These are phyloP conservation scores for Calendula officinalis DNA, from an alignment of 129 eudicot species.

Conservation along the genomic window DNA sequence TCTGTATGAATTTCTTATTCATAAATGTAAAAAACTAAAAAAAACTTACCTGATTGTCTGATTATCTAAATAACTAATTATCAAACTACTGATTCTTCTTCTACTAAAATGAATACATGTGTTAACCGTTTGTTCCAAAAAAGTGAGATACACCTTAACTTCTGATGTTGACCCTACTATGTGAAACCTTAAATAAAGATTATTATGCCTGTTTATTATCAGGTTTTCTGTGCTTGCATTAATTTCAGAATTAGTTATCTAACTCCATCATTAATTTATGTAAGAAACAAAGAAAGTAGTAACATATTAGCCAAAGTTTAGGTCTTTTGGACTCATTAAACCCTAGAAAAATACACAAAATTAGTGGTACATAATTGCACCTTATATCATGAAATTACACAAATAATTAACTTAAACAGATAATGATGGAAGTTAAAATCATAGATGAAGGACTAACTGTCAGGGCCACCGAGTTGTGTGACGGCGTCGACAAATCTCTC, in stretches of 20 bases:
- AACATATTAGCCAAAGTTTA: not conserved
- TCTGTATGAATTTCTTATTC: not conserved
- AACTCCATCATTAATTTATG: constrained; percentile 6
- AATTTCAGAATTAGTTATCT: not conserved
- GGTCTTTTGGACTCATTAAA: constrained; percentile 1
- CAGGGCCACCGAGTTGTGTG: constrained; percentile 93
- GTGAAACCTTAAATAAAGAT: not conserved
- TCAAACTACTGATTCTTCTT: not conserved
- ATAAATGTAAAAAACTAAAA: not conserved
- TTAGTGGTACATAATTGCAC: not conserved
- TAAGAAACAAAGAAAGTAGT: not conserved
- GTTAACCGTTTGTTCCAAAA: not conserved
- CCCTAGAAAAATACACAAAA: constrained; percentile 8
- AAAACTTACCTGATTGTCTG: not conserved
- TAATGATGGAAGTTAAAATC: constrained; percentile 9
- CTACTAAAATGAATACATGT: not conserved
- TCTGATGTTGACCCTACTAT: constrained; percentile 9
- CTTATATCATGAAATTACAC: not conserved
- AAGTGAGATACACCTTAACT: constrained; percentile 7
- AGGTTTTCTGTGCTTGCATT: not conserved
- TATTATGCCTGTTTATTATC: not conserved
- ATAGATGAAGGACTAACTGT: constrained; percentile 42
- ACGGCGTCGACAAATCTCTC: constrained; percentile 92
- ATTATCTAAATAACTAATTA: not conserved
- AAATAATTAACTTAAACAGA: not conserved